Base-by-base conservation (phyloP, 1,284 basidiomycete species). In the Pyrrhoderma noxium region DNA sequence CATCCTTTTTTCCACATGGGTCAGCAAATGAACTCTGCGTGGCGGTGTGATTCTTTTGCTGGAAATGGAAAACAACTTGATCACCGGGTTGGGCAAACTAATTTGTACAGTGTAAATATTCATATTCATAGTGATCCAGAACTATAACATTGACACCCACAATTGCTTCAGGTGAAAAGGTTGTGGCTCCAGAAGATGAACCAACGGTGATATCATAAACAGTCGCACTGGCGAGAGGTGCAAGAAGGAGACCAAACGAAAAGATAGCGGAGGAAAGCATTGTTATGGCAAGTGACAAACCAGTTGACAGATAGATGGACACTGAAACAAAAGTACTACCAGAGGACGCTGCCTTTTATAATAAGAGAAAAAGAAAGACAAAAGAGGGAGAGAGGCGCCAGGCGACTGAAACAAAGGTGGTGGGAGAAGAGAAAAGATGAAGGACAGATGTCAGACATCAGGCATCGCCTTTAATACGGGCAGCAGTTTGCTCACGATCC, bases 21-120 rank as follows among this genome's bases (percentile, higher is more conserved):
- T 65, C 63, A 47, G 68, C 69, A 59, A 80, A 77, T 31, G 77
- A 71, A n/a, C 75, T 76, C 63, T 80, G 78, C 23, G 75, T 73
- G 27, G 72, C 76, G 2, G 76, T 74, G 63, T 80, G 79, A 65
- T 81, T 80, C 62, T 72, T 70, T 53, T 65, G 65, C 49, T 72
- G 63, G 69, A 79, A 82, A 54, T 73, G 69, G 69, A 80, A 82
- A 48, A 74, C 67, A 49, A 83, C 77, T 62, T 75, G 72, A 63
- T 82, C 80, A 49, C 79, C 80, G 53, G 66, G 60, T 38, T 65
- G 54, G 41, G 77, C 79, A 52, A 60, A 64, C 77, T 79, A 55
- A 9, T 31, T 5, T 11, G 27, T 31, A 40, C 5, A 23, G 4
- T 19, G 44, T 36, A 21, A 55, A 41, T 51, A 51, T 55, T 19